phyloP scores from a whole-genome alignment of 495 filamentous ascomycete genomes.

The Cenococcum geophilum region DNA sequence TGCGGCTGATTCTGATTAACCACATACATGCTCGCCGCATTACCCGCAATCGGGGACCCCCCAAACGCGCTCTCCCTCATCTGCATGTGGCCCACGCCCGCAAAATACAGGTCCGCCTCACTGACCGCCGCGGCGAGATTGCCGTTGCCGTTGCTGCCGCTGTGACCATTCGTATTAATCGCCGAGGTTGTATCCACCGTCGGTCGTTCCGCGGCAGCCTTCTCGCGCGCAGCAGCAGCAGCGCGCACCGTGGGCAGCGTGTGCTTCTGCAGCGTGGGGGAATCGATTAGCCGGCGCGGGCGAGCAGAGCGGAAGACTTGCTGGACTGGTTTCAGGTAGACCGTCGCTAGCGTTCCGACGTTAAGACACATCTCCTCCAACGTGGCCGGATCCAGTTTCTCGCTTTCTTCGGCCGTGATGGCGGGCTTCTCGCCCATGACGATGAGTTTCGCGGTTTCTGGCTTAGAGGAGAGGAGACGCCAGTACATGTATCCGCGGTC shows the following conservation, averaged over 20 bases:
- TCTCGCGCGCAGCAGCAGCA: conserved; percentile 43
- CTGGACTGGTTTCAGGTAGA: conserved; percentile 96
- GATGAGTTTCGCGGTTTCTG: conserved; percentile 73
- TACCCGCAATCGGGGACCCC: conserved; percentile 35
- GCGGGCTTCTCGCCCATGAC: conserved; percentile 97
- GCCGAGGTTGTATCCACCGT: conserved; percentile 33
- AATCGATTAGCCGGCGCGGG: conserved; percentile 66
- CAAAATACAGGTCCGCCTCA: conserved; percentile 44
- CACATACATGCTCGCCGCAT: conserved; percentile 46
- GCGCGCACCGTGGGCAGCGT: conserved; percentile 35
- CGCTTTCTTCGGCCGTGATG: conserved; percentile 84
- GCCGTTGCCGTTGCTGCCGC: background rate
- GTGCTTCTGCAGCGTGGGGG: conserved; percentile 73
- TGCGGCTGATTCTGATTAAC: conserved; percentile 63
- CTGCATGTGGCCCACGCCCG: conserved; percentile 39
- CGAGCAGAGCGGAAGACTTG: conserved; percentile 94
- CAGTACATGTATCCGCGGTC: conserved; percentile 99
- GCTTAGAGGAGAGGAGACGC: conserved; percentile 92
- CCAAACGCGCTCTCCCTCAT: conserved; percentile 41
- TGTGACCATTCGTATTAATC: conserved; percentile 48
- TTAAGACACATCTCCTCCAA: conserved; percentile 96
- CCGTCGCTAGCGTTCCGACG: conserved; percentile 91
- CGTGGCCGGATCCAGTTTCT: conserved; percentile 84
- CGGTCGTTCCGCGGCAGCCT: conserved; percentile 14
- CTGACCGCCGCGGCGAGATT: conserved; percentile 21